Percentiles rank a stretch among this genome's conserved stretches.
Conservation (phyloP, 352 stramenopile species). For the Phytophthora aleatoria region DNA sequence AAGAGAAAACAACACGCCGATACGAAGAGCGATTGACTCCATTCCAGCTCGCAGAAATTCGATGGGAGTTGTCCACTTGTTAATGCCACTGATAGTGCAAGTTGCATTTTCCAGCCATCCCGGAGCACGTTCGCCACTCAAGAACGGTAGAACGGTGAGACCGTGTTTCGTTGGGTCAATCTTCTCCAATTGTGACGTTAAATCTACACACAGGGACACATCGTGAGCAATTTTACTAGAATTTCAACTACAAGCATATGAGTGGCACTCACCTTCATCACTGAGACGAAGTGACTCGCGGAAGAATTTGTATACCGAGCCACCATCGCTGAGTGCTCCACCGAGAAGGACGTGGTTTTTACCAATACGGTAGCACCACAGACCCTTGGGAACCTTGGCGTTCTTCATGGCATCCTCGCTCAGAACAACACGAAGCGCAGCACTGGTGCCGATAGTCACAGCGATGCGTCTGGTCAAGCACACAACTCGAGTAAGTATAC, state of each 20-base stretch:
- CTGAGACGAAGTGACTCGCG: conserved; percentile 68
- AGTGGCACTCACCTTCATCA: conserved; percentile 40
- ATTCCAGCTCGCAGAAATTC: conserved; percentile 90
- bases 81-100: conserved; percentile 92
- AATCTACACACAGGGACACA: conserved; percentile 14
- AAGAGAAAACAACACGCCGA: conserved; percentile 85
- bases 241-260: conserved; percentile 1
- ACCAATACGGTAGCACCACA: conserved; percentile 95
- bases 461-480: conserved; percentile 75
- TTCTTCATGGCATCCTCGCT: conserved; percentile 45
- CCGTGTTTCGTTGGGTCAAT: conserved; percentile 64
- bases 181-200: conserved; percentile 45
- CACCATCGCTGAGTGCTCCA: conserved; percentile 96
- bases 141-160: conserved; percentile 91
- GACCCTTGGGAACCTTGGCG: conserved; percentile 81
- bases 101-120: conserved; percentile 91
- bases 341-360: conserved; percentile 88
- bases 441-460: conserved; percentile 95
- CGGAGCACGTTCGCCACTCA: conserved; percentile 93
- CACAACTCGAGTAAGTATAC: conserved; percentile 8
- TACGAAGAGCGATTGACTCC: conserved; percentile 91
- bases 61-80: conserved; percentile 87
- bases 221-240: not conserved
- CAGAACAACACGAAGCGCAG: conserved; percentile 92
- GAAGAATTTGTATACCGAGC: conserved; percentile 94